Conservation (phyloP, 2,329 filamentous ascomycete genomes). For the Zymoseptoria brevis region DNA sequence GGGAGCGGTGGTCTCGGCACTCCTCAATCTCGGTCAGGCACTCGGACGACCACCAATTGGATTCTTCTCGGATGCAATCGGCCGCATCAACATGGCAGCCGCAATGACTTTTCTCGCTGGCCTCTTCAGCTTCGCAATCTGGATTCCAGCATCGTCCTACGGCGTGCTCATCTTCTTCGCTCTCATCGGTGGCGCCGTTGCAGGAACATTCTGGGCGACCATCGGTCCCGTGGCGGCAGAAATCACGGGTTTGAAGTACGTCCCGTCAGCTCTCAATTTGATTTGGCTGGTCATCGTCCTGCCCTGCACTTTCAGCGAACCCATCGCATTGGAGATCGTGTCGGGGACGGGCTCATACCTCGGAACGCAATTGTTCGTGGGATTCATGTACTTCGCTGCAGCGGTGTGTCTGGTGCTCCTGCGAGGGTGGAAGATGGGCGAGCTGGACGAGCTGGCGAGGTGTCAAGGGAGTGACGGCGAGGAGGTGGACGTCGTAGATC, state of each 20-base stretch:
- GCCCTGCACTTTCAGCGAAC: conserved; percentile 57
- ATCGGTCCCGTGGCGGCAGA: conserved; percentile 64
- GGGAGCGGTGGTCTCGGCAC: conserved; percentile 62
- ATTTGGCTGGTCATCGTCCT: conserved; percentile 64
- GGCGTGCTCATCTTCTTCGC: conserved; percentile 64
- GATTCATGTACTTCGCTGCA: conserved; percentile 52
- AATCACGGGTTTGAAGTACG: conserved; percentile 60
- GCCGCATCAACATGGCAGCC: conserved; percentile 63
- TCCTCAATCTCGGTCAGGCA: conserved; percentile 61
- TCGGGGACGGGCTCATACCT: conserved; percentile 45
- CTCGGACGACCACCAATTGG: conserved; percentile 56
- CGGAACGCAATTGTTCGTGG: conserved; percentile 52
- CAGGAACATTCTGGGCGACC: conserved; percentile 60
- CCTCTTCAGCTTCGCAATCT: conserved; percentile 60
- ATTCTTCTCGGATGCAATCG: conserved; percentile 47
- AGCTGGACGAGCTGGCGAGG: conserved; percentile 38
- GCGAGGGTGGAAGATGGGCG: conserved; percentile 53
- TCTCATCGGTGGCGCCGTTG: conserved; percentile 57
- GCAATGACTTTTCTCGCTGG: conserved; percentile 55
- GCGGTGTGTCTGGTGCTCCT: conserved; percentile 48
- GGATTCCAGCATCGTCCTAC: conserved; percentile 62
- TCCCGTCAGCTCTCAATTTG: conserved; percentile 62
- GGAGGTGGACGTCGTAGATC: conserved; percentile 20
- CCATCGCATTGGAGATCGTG: conserved; percentile 49
- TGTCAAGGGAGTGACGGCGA: conserved; percentile 21